Evolutionary conservation across 768 basidiomycete genomes (phyloP), one percentile per base, ranked within the genome.

Genomic region (Mrakia blollopis): DNA sequence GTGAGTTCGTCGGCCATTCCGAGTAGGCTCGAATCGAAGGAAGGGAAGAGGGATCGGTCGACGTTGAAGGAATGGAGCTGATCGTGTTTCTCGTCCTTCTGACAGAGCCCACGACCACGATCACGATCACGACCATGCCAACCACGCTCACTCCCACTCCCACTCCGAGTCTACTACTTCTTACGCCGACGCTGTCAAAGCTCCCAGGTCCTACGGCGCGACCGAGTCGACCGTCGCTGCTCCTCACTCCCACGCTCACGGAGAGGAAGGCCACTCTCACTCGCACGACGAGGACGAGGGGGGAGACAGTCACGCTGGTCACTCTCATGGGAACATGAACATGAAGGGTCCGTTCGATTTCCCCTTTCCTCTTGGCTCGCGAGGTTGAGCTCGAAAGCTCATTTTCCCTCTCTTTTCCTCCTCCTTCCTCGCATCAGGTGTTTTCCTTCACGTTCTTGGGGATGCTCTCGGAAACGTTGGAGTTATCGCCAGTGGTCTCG

Each of bases 401-500:
- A 21, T 16, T 16, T 23, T n/a, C 52, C 25, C 52, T 16, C 18
- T 54, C 52, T 54, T 16, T n/a, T 54, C 52, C 3, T 23, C 14
- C 44, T 44, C 14, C 44, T 44, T 44, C 14, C 44, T 44, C 44
- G 44, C 52, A 13, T 25, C 25, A 54, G 52, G 52, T 41, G 87
- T 99, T 1, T 86, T 98, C 44, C 85, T 99, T 39, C 97, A 99
- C 83, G 97, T 98, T 54, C 83, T 99, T 63, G 96, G 41, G 0
- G 50, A 50, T 70, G 85, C 74, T 16, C 88, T 99, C 35, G 97
- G 97, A 70, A 98, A 99, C 83, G 92, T 98, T 78, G 97, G 97
- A 72, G 97, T 99, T 79, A 97, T 99, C 78, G 89, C 91, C 50
- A 93, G 95, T 6, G 97, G 97, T 75, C 88, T 98, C 16, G 86